These are phyloP conservation scores for Pleurotus sapidus DNA, from an alignment of 768 basidiomycete species.

Conservation along the genomic window DNA sequence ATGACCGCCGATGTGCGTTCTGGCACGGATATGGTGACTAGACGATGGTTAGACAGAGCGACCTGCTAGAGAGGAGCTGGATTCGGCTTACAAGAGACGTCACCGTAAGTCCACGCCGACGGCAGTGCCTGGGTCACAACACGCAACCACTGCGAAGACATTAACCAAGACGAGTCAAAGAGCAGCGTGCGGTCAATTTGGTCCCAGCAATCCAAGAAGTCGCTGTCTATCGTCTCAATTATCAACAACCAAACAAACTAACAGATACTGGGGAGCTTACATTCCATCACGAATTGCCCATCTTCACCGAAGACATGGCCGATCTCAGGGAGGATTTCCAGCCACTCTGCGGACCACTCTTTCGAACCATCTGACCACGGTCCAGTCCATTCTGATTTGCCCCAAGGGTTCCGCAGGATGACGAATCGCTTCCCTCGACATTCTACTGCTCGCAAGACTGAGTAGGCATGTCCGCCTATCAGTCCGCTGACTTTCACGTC, in stretches of 20 bases:
- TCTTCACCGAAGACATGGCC: slow-evolving; percentile 48
- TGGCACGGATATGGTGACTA: slow-evolving; percentile 42
- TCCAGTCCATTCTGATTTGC: slow-evolving; percentile 46
- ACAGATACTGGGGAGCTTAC: slow-evolving; percentile 19
- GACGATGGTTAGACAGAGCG: not conserved
- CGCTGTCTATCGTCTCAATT: slow-evolving; percentile 30
- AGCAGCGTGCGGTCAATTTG: slow-evolving; percentile 45
- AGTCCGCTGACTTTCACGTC: slow-evolving; percentile 33
- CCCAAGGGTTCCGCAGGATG: slow-evolving; percentile 54
- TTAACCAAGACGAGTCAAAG: slow-evolving; percentile 48
- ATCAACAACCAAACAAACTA: not conserved
- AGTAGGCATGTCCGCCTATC: slow-evolving; percentile 42
- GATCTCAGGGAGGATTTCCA: slow-evolving; percentile 36
- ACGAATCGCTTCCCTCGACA: slow-evolving; percentile 47
- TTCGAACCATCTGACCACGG: slow-evolving; percentile 55
- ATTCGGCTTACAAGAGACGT: slow-evolving; percentile 38
- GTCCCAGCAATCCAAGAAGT: slow-evolving; percentile 45
- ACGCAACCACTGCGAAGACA: slow-evolving; percentile 51
- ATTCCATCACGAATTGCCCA: slow-evolving; percentile 58
- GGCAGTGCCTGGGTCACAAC: slow-evolving; percentile 29
- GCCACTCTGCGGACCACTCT: slow-evolving; percentile 55
- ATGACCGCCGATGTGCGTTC: slow-evolving; percentile 37
- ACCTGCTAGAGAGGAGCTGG: not conserved
- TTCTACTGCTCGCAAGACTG: slow-evolving; percentile 47
- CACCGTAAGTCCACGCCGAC: slow-evolving; percentile 41